Percentiles rank a stretch among this genome's conserved stretches.
Conservation (phyloP, 176 grass and related monocot species). For the Guadua angustifolia region DNA sequence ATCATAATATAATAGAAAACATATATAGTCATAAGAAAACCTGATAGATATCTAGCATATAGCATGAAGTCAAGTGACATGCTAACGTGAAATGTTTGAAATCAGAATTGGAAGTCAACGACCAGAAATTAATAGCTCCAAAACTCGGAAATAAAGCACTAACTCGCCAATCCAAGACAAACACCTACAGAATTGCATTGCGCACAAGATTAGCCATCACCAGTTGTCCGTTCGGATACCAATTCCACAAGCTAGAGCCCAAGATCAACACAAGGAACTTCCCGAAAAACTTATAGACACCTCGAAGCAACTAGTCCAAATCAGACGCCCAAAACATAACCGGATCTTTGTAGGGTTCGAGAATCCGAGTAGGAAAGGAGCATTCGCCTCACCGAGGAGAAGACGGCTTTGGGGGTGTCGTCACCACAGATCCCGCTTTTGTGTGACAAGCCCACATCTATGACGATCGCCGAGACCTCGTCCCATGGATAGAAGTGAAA, state of each 20-base stretch:
- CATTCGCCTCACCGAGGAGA: conserved; percentile 71
- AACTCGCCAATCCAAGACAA: background rate
- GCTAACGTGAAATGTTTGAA: background rate
- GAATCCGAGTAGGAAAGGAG: conserved; percentile 11
- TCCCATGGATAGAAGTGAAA: conserved; percentile 51
- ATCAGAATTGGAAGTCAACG: background rate
- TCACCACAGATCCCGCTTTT: conserved; percentile 96
- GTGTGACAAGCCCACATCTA: conserved; percentile 92
- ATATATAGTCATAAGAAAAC: background rate
- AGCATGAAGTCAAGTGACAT: background rate
- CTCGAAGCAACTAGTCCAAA: background rate
- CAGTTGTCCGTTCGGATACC: background rate
- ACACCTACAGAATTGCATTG: background rate
- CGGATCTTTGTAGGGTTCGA: background rate
- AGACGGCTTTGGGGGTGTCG: conserved; percentile 96
- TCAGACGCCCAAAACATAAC: background rate
- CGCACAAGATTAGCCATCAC: background rate
- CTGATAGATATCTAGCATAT: background rate
- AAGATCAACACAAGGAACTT: background rate
- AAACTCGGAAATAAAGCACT: background rate
- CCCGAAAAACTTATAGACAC: background rate
- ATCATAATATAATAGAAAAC: too few species aligned
- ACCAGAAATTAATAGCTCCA: background rate
- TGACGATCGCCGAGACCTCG: conserved; percentile 96
- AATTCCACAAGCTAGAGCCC: background rate